Conservation (phyloP, 352 stramenopile genomes). For the Pythium scleroteichum region DNA sequence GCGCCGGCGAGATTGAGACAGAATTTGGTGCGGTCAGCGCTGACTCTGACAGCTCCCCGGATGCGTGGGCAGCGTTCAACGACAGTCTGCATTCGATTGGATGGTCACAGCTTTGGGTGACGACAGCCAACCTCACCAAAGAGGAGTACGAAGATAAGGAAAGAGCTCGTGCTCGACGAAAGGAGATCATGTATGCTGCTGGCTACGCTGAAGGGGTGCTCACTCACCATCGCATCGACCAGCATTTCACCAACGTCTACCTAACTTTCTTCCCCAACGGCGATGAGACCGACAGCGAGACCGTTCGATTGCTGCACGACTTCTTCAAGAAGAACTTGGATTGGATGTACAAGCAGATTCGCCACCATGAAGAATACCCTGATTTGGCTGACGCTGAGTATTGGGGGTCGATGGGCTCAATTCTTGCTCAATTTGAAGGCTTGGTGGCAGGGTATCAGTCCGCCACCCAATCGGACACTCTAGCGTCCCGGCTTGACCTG, state of each 20-base stretch:
- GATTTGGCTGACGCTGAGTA: constrained; percentile 31
- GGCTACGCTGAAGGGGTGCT: constrained; percentile 60
- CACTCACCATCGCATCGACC: constrained; percentile 63
- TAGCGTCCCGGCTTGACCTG: constrained; percentile 39
- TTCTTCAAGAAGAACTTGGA: constrained; percentile 51
- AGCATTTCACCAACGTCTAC: constrained; percentile 62
- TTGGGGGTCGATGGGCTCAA: constrained; percentile 36
- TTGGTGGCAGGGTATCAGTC: constrained; percentile 45
- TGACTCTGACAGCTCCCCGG: background rate
- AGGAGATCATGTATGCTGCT: constrained; percentile 50
- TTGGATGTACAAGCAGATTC: constrained; percentile 46
- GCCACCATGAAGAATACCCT: constrained; percentile 18
- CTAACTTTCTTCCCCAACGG: constrained; percentile 47
- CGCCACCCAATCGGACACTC: constrained; percentile 23
- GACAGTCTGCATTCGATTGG: constrained; percentile 47
- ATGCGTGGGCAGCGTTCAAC: constrained; percentile 54
- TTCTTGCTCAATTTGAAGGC: constrained; percentile 56
- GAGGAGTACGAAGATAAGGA: constrained; percentile 24
- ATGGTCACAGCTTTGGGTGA: constrained; percentile 60
- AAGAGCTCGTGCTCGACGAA: constrained; percentile 17
- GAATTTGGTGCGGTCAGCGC: background rate
- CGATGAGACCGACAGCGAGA: constrained; percentile 33
- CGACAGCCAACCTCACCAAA: constrained; percentile 30
- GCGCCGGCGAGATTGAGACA: constrained; percentile 3
- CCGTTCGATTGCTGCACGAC: constrained; percentile 26